Conservation (phyloP, 2,329 filamentous ascomycete genomes). For the Botrytis porri region DNA sequence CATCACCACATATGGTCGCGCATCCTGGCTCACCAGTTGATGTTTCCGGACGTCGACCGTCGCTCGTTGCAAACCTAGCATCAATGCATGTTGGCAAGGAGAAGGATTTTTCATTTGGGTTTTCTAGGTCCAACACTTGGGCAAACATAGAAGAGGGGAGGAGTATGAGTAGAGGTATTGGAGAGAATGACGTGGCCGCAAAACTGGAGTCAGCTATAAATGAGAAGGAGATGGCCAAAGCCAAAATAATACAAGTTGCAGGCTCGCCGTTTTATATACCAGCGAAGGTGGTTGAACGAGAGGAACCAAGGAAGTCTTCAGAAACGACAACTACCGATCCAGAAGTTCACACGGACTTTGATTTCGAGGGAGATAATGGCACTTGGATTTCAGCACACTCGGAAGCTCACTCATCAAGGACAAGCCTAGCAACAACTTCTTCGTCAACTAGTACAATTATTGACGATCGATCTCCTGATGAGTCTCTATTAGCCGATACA, state of each 20-base stretch:
- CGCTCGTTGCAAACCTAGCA: slow-evolving; percentile 29
- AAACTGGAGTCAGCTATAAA: slow-evolving; percentile 26
- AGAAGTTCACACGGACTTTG: slow-evolving; percentile 31
- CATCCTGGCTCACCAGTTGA: slow-evolving; percentile 38
- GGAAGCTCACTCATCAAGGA: slow-evolving; percentile 29
- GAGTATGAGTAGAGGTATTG: slow-evolving; percentile 28
- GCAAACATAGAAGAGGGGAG: slow-evolving; percentile 6
- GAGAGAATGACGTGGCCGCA: slow-evolving; percentile 37
- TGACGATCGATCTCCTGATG: slow-evolving; percentile 28
- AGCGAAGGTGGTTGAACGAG: slow-evolving; percentile 34
- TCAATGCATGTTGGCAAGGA: slow-evolving; percentile 32
- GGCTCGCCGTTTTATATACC: slow-evolving; percentile 34
- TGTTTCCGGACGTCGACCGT: slow-evolving; percentile 32
- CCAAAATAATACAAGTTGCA: slow-evolving; percentile 28
- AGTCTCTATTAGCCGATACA: slow-evolving; percentile 29
- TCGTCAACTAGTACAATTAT: slow-evolving; percentile 29
- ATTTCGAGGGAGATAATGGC: slow-evolving; percentile 32
- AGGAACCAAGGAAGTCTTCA: slow-evolving; percentile 25
- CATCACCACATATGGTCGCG: slow-evolving; percentile 35
- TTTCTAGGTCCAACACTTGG: slow-evolving; percentile 25
- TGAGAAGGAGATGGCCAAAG: slow-evolving; percentile 21
- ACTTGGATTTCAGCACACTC: slow-evolving; percentile 35
- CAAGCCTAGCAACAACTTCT: slow-evolving; percentile 31
- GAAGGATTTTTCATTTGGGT: slow-evolving; percentile 27
- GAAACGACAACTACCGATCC: slow-evolving; percentile 24